Evolutionary conservation across 2,329 filamentous ascomycete species (phyloP).

Genomic region (Fonsecaea erecta): DNA sequence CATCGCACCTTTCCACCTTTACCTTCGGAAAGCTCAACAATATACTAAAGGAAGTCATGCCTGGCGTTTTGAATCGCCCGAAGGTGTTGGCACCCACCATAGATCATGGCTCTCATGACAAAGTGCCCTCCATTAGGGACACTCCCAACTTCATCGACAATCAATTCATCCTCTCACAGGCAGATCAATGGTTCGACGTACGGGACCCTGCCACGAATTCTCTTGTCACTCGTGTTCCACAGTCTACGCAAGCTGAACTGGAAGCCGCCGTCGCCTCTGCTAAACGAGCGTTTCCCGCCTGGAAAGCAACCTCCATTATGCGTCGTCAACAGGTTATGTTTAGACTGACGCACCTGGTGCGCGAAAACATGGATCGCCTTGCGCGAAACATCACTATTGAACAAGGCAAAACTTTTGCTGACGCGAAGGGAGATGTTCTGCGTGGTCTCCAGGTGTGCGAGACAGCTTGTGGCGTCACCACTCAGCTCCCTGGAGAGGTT

Average conservation of each 20-base stretch:
- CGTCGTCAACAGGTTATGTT: slow-evolving; percentile 68
- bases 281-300: slow-evolving; percentile 66
- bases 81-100: slow-evolving; percentile 2
- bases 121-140: slow-evolving; percentile 59
- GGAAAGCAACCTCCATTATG: slow-evolving; percentile 65
- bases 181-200: slow-evolving; percentile 66
- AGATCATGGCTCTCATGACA: slow-evolving; percentile 62
- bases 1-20: neutral
- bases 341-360: slow-evolving; percentile 66
- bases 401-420: slow-evolving; percentile 71
- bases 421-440: slow-evolving; percentile 69
- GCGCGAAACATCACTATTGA: slow-evolving; percentile 69
- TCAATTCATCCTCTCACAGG: slow-evolving; percentile 62
- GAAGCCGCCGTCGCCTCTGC: slow-evolving; percentile 65
- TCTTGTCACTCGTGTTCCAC: slow-evolving; percentile 67
- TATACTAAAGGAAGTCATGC: neutral
- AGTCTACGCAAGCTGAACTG: slow-evolving; percentile 67
- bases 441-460: slow-evolving; percentile 69
- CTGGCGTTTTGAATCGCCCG: neutral
- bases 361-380: slow-evolving; percentile 67
- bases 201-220: slow-evolving; percentile 70
- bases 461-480: slow-evolving; percentile 69
- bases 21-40: neutral
- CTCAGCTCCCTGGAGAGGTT: slow-evolving; percentile 67
- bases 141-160: slow-evolving; percentile 70